phyloP scores from a whole-genome alignment of 805 yeast genomes.

The Torulaspora gathmanii region DNA sequence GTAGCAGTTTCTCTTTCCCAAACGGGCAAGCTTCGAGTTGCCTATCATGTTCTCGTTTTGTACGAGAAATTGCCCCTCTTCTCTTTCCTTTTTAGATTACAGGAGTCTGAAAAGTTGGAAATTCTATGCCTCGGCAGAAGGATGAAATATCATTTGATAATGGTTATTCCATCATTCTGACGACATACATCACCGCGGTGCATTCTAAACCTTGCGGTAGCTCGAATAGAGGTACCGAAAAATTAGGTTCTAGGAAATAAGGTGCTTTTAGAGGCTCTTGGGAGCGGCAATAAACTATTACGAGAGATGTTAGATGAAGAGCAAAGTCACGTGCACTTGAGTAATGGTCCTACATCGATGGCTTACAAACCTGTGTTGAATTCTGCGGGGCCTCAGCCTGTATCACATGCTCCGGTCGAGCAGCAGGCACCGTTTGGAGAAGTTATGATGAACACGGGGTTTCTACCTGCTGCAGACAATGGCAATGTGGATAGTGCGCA shows the following conservation, averaged over 20 bases:
- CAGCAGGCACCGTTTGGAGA: conserved; percentile 2
- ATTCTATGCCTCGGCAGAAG: background rate
- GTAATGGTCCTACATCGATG: background rate
- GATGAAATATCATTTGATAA: background rate
- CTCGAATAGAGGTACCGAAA: background rate
- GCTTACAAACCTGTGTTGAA: background rate
- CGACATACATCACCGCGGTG: background rate
- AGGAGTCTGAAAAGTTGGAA: background rate
- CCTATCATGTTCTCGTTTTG: background rate
- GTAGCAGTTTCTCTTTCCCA: background rate
- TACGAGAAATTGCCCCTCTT: background rate
- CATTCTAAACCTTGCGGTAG: background rate
- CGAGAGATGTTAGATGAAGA: conserved; percentile 2
- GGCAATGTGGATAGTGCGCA: background rate
- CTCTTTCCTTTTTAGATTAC: conserved; percentile 1
- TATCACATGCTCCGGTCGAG: background rate
- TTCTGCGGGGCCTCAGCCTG: background rate
- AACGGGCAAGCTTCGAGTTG: background rate
- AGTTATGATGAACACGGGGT: conserved; percentile 4
- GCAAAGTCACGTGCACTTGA: conserved; percentile 4
- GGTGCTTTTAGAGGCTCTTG: background rate
- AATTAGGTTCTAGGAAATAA: background rate
- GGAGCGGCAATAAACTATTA: background rate
- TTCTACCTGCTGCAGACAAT: conserved; percentile 1
- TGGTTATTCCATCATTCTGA: background rate